Evolutionary conservation across 305 asterid species (phyloP).

Genomic region (Fraxinus baroniana): DNA sequence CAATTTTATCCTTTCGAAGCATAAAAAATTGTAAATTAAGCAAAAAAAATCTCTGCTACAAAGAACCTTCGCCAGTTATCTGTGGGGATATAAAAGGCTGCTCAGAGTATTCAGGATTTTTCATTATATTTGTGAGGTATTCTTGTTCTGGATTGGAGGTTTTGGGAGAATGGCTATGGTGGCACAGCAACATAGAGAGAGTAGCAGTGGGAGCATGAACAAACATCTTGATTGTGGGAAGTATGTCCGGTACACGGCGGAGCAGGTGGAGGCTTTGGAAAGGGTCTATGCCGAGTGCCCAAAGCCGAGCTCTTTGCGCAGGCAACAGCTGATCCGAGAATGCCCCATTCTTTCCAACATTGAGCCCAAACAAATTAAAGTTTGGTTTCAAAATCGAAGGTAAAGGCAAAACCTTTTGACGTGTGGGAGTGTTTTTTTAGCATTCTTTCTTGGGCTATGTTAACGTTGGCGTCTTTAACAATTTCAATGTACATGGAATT

Average conservation of each 20-base stretch:
- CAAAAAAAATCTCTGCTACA: conserved; percentile 23
- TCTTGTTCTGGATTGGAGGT: conserved; percentile 14
- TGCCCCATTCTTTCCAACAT: conserved; percentile 61
- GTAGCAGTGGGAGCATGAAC: conserved; percentile 70
- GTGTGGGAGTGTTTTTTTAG: neutral
- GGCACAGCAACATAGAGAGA: conserved; percentile 66
- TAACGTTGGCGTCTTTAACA: neutral
- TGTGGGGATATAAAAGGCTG: conserved; percentile 10
- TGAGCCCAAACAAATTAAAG: conserved; percentile 79
- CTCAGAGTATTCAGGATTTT: conserved; percentile 12
- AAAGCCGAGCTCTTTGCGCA: conserved; percentile 80
- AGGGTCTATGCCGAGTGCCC: conserved; percentile 94
- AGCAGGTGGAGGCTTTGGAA: conserved; percentile 95
- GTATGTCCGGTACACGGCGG: conserved; percentile 85
- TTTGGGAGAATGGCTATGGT: conserved; percentile 77
- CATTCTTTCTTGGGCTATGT: neutral
- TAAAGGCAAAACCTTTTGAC: conserved; percentile 13
- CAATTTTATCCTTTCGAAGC: conserved; percentile 34
- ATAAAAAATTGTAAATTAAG: neutral
- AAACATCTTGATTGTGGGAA: conserved; percentile 79
- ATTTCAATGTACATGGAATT: neutral
- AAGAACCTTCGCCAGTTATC: conserved; percentile 34
- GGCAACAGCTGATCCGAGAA: conserved; percentile 89
- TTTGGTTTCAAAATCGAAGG: conserved; percentile 98
- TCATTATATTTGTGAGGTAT: conserved; percentile 8